These are phyloP conservation scores for Cryptosporidium ubiquitum DNA, from an alignment of 169 alveolate species.

Conservation along the genomic window DNA sequence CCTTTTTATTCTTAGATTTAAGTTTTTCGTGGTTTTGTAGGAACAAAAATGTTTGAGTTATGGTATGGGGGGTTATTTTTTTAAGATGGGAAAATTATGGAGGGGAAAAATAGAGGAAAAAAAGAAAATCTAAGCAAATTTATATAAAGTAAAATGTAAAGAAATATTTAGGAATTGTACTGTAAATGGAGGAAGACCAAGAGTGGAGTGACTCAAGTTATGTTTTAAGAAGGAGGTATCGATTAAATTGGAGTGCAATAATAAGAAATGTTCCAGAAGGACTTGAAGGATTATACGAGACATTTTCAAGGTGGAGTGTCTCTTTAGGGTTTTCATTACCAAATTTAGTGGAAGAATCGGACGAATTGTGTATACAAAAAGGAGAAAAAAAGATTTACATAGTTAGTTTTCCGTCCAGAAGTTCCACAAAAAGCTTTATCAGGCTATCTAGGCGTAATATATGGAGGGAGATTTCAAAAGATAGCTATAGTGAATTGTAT, in stretches of 20 bases:
- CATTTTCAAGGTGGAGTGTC: conserved; percentile 50
- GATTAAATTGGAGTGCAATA: conserved; percentile 68
- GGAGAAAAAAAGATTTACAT: conserved; percentile 5
- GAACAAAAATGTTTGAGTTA: neutral
- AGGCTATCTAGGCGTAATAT: conserved; percentile 10
- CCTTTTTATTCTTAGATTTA: too few relatives aligned
- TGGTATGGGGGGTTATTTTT: neutral
- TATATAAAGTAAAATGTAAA: neutral
- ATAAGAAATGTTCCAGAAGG: conserved; percentile 35
- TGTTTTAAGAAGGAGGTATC: conserved; percentile 38
- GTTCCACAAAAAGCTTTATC: conserved; percentile 54
- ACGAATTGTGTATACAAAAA: conserved; percentile 46
- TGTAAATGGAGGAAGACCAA: conserved; percentile 15
- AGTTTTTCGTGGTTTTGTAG: too few relatives aligned
- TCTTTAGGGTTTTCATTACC: conserved; percentile 58
- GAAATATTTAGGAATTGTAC: neutral
- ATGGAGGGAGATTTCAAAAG: conserved; percentile 41
- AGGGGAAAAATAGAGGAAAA: neutral
- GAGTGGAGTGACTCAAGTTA: conserved; percentile 66
- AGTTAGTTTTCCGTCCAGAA: conserved; percentile 53
- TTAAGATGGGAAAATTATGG: neutral
- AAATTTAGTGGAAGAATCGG: neutral
- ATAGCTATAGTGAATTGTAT: conserved; percentile 21
- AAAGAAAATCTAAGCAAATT: neutral
- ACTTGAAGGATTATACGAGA: neutral